These are phyloP conservation scores for Herpetomonas tarakana DNA, from an alignment of 208 protist genomes.

Conservation along the genomic window DNA sequence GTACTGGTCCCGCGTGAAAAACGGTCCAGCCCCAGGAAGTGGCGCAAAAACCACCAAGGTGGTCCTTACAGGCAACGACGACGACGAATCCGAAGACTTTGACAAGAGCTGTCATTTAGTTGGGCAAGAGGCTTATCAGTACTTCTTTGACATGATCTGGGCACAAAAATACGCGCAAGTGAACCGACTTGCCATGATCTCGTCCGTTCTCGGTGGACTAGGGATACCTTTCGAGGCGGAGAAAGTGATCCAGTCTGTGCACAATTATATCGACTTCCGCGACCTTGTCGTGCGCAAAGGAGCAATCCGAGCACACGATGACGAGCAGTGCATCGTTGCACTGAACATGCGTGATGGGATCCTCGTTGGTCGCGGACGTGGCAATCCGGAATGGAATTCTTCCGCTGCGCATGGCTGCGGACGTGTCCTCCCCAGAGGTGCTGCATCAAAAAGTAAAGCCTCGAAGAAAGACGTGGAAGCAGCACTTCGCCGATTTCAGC, in stretches of 20 bases:
- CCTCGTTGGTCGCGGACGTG: neutral
- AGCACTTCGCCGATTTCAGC: neutral
- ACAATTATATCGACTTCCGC: slow-evolving; percentile 13
- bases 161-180: slow-evolving; percentile 6
- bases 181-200: slow-evolving; percentile 8
- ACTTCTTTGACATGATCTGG: slow-evolving; percentile 13
- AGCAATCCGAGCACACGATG: neutral
- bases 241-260: neutral
- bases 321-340: slow-evolving; percentile 3
- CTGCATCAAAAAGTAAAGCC: neutral
- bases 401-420: slow-evolving; percentile 10
- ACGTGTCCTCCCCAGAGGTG: neutral
- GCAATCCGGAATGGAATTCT: slow-evolving; percentile 5
- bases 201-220: neutral
- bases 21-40: too few relatives aligned
- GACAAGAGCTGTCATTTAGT: neutral
- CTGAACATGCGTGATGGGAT: slow-evolving; percentile 9
- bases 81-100: slow-evolving; percentile 2
- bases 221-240: neutral
- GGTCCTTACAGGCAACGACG: neutral
- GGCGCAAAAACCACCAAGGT: neutral
- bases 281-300: slow-evolving; percentile 8
- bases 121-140: neutral
- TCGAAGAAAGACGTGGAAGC: slow-evolving; percentile 2
- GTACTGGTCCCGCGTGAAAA: slow-evolving; percentile 6